Evolutionary conservation across 2,329 filamentous ascomycete genomes (phyloP), one percentile per base, ranked within the genome.

Genomic region (Colletotrichum endophyticum): DNA sequence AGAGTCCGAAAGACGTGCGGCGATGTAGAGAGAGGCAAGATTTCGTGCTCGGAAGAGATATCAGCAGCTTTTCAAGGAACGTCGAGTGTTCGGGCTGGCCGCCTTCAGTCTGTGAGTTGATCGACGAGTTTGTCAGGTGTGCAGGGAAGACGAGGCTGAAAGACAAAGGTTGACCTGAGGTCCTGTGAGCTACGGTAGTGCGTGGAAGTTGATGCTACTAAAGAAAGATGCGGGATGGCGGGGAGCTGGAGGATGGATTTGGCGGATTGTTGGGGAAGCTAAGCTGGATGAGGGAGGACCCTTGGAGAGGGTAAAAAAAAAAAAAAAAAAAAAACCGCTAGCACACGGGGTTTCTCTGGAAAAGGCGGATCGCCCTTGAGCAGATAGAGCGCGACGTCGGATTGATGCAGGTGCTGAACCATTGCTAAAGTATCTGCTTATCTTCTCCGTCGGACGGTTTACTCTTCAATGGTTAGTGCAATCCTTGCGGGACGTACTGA

Each of bases 231-330:
- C 63, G 70, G 39, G 57, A 49, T 49, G 44, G 44, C 11, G 44
- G 44, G 72, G 53, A 72, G 69, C 61, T 67, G 49, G n/a, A 61
- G 53, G 25, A 57, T 44, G 44, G 8, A 13, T 44, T 30, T 59
- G n/a, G 28, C 56, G 69, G 56, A 49, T 76, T 76, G 70, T 76
- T 76, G 74, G 74, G 72, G 59, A 64, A 49, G 64, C 73, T 76
- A 76, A 53, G 70, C 73, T 73, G 28, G 59, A 68, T 73, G 39
- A 63, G 62, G 74, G 71, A 76, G 70, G 74, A 69, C 70, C 70
- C 70, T 76, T 73, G 27, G 57, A 67, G 36, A 27, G 25, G 15
- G 13, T 39, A 69, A 9, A 11, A 30, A 30, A 36, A 34, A 36
- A 36, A 36, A 6, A 16, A 36, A 36, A 36, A 13, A 36, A 27